phyloP scores from a whole-genome alignment of 2,329 filamentous ascomycete species.

The Ophiosphaerella korrae region DNA sequence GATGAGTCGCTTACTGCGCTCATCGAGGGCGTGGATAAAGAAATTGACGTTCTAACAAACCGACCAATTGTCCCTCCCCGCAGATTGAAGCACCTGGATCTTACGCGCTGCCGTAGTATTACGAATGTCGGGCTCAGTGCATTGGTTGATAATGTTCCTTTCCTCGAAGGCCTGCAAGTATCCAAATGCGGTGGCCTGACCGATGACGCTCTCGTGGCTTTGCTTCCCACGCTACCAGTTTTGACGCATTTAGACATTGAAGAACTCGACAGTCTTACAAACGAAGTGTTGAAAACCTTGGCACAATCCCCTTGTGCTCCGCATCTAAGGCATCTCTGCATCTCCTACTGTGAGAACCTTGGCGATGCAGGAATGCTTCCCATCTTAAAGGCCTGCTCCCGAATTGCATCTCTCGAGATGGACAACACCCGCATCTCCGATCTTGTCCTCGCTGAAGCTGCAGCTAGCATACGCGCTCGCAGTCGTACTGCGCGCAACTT shows the following conservation, averaged over 20 bases:
- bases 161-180: conserved; percentile 81
- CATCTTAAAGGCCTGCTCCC: conserved; percentile 74
- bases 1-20: conserved; percentile 76
- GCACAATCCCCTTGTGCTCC: conserved; percentile 76
- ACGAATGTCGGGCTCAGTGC: conserved; percentile 73
- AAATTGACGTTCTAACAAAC: conserved; percentile 80
- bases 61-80: conserved; percentile 76
- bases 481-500: conserved; percentile 52
- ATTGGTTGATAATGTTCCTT: conserved; percentile 75
- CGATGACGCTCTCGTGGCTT: conserved; percentile 71
- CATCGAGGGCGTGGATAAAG: conserved; percentile 74
- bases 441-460: conserved; percentile 82
- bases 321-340: conserved; percentile 76
- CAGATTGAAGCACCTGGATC: conserved; percentile 79
- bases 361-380: conserved; percentile 84
- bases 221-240: conserved; percentile 75
- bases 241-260: conserved; percentile 90
- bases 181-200: conserved; percentile 77
- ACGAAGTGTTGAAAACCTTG: conserved; percentile 73
- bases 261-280: conserved; percentile 78
- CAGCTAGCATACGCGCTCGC: conserved; percentile 74
- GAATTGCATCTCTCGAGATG: conserved; percentile 75
- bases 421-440: conserved; percentile 94
- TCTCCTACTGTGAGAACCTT: conserved; percentile 88
- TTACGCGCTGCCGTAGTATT: conserved; percentile 77